Percentiles rank a stretch among this genome's conserved stretches.
phyloP scores from a whole-genome alignment of 441 rosid genomes.

The Aquilaria agallochum region DNA sequence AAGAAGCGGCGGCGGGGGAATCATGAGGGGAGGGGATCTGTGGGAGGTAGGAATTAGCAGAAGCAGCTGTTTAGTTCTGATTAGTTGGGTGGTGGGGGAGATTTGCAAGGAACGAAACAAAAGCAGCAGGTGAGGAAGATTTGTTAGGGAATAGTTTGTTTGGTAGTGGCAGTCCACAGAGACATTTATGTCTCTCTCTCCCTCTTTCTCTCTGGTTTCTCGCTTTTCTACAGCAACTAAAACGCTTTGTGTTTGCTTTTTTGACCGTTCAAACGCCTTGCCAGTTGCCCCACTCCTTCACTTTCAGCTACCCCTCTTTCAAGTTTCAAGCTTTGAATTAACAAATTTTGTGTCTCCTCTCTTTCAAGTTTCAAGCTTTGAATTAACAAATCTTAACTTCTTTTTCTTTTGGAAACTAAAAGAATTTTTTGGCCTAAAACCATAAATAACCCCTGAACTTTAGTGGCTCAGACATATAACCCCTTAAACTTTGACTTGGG shows the following conservation, averaged over 20 bases:
- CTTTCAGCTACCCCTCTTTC: constrained; percentile 12
- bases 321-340: constrained; percentile 8
- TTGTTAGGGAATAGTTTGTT: constrained; percentile 1
- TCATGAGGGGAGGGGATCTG: constrained; percentile 15
- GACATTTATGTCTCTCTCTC: constrained; percentile 21
- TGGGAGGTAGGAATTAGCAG: no score
- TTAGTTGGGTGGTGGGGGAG: background rate
- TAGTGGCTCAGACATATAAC: no score
- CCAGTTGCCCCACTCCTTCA: constrained; percentile 14
- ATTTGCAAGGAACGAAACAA: background rate
- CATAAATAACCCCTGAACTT: no score
- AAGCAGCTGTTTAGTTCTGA: background rate
- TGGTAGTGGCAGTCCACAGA: constrained; percentile 29
- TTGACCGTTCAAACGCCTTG: constrained; percentile 50
- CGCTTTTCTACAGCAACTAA: constrained; percentile 14
- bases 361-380: constrained; percentile 5
- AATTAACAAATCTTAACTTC: constrained; percentile 3
- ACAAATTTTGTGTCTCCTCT: constrained; percentile 11
- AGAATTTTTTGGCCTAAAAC: no score
- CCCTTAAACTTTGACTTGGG: no score
- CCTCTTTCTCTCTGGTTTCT: background rate
- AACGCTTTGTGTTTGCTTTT: constrained; percentile 31
- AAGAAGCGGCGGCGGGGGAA: constrained; percentile 1
- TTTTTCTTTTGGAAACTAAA: background rate
- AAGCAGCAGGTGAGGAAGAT: background rate